Evolutionary conservation across 2,329 filamentous ascomycete genomes (phyloP), one percentile per base, ranked within the genome.

Genomic region (Ambrosiella cleistominuta): DNA sequence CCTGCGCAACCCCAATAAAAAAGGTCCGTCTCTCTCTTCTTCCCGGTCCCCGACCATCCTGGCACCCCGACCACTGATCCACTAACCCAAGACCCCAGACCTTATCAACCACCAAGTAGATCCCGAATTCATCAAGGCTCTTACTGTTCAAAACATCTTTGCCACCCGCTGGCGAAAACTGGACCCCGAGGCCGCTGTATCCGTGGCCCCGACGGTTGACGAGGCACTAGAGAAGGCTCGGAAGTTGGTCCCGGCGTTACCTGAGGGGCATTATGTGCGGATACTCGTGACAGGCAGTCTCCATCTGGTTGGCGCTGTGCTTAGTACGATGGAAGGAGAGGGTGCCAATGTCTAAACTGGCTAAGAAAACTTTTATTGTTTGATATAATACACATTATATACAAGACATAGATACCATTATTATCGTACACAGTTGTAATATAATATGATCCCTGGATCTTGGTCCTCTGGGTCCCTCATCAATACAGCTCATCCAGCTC

Each of bases 271-370:
- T 50, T 67, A 66, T 6, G 68, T 75, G 12, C 72, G 75, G 62
- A 75, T 72, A 0, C 70, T 82, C 35, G 71, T 83, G 54, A 83
- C 81, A 2, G 80, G 81, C 1, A 83, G 81, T 65, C 68, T 84
- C 62, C 80, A 83, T 66, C 70, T 84, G 1, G 77, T 83, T 0
- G 80, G 81, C 0, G 77, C 75, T 11, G 74, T 72, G 8, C 64
- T 80, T 63, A 71, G 71, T 1, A 72, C 77, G 42, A 57, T 80
- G 62, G 75, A 78, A 58, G 69, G 71, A 52, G 70, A 68, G 0
- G 72, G 2, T 27, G 4, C 27, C 27, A 27, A 27, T 27, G 27
- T 27, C 27, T 27, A 27, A 27, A 27, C 27, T 27, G 27, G 27
- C 27, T 27, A 27, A 27, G 27, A 2, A 27, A 27, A 27, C 27